These are phyloP conservation scores for Aspergillus udagawae DNA, from an alignment of 2,329 filamentous ascomycete species.

Conservation along the genomic window DNA sequence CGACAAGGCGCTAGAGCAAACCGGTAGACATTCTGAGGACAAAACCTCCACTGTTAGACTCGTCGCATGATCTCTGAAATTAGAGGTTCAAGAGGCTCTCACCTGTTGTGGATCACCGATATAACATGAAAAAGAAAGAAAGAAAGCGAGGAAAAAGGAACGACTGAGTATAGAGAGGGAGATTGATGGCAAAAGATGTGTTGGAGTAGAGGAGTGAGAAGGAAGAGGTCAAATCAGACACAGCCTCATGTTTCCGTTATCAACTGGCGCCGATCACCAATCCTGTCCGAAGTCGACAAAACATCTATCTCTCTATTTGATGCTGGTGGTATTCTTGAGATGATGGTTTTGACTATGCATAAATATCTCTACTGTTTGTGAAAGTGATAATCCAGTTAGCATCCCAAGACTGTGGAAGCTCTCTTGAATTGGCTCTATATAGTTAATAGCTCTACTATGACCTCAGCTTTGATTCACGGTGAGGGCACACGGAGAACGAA, in stretches of 20 bases:
- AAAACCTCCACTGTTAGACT: neutral
- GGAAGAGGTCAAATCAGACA: neutral
- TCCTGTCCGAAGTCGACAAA: neutral
- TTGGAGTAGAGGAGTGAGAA: neutral
- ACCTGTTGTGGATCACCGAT: neutral
- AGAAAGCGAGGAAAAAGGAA: neutral
- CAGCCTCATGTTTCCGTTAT: neutral
- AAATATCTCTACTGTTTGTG: neutral
- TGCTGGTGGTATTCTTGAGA: neutral
- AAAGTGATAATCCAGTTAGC: no score
- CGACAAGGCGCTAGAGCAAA: neutral
- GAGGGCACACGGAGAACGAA: neutral
- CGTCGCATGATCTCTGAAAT: neutral
- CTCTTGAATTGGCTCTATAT: neutral
- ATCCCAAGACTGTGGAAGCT: neutral
- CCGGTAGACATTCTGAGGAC: neutral
- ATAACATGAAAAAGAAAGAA: neutral
- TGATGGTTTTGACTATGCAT: neutral
- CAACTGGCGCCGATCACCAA: neutral
- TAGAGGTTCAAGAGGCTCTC: neutral
- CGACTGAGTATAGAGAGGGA: neutral
- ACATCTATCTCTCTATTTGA: neutral
- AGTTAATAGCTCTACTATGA: neutral
- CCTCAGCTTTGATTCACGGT: neutral
- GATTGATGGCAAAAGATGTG: neutral